Conservation (phyloP, 345 rosid species). For the Citrus unshiu region DNA sequence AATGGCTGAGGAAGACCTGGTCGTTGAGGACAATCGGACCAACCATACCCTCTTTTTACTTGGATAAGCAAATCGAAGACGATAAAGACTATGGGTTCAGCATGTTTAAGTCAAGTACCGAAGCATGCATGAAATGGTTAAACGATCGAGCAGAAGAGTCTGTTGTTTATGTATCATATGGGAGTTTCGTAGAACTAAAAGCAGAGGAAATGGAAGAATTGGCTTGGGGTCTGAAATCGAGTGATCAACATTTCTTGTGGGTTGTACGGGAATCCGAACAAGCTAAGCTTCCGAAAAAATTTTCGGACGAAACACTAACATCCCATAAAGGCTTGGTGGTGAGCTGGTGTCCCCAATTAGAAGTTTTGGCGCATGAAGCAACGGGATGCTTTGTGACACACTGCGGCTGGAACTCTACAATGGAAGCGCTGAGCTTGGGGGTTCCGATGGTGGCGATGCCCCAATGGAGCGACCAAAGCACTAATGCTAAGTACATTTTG, state of each 20-base stretch:
- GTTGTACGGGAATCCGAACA: constrained; percentile 27
- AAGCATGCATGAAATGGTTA: constrained; percentile 25
- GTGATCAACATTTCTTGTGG: constrained; percentile 30
- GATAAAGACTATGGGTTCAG: constrained; percentile 16
- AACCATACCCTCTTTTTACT: constrained; percentile 20
- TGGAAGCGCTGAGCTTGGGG: constrained; percentile 44
- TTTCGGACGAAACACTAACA: constrained; percentile 11
- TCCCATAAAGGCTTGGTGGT: constrained; percentile 25
- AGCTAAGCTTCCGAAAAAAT: constrained; percentile 24
- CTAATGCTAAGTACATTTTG: constrained; percentile 41
- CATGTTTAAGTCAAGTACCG: constrained; percentile 12
- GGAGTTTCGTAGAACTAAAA: constrained; percentile 22
- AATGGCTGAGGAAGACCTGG: constrained; percentile 12
- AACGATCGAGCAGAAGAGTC: constrained; percentile 13
- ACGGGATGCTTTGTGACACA: constrained; percentile 47
- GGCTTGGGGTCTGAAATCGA: constrained; percentile 15
- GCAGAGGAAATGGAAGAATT: constrained; percentile 25
- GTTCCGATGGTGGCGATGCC: constrained; percentile 45
- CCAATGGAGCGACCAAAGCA: constrained; percentile 43
- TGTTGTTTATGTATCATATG: constrained; percentile 35
- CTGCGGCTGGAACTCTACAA: constrained; percentile 38
- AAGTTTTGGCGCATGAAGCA: constrained; percentile 28
- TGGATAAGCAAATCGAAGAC: constrained; percentile 13
- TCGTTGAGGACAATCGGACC: constrained; percentile 21
- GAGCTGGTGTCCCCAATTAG: constrained; percentile 34